Evolutionary conservation across 2,329 filamentous ascomycete genomes (phyloP).

Genomic region (Harringtonia aguacate): DNA sequence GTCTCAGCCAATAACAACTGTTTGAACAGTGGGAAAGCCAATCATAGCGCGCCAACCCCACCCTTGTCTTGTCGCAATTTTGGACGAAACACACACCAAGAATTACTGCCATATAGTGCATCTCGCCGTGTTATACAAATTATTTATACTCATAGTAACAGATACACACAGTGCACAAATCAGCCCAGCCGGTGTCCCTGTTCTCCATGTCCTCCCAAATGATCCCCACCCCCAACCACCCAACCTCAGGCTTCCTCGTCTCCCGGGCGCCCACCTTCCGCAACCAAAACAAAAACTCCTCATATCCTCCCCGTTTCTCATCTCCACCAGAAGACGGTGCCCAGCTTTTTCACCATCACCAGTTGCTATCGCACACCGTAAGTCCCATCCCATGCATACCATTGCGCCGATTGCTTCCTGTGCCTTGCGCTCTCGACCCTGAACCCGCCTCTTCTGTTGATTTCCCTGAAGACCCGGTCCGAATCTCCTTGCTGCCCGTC

Average conservation of each 20-base stretch:
- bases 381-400: background rate
- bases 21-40: no score
- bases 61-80: no score
- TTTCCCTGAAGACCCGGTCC: no score
- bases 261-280: slow-evolving; percentile 11
- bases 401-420: no score
- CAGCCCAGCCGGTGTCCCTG: no score
- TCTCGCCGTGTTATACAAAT: no score
- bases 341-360: slow-evolving; percentile 8
- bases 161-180: no score
- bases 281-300: slow-evolving; percentile 12
- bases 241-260: slow-evolving; percentile 6
- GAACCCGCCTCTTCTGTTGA: background rate
- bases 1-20: no score
- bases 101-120: no score
- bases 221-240: background rate
- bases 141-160: no score
- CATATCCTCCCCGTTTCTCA: slow-evolving; percentile 4
- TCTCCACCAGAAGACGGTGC: slow-evolving; percentile 7
- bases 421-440: background rate
- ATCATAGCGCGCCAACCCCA: no score
- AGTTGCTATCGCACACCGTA: slow-evolving; percentile 5
- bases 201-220: background rate
- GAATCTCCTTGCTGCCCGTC: background rate
- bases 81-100: no score